phyloP scores from a whole-genome alignment of 768 basidiomycete species.

The Astraeus odoratus region DNA sequence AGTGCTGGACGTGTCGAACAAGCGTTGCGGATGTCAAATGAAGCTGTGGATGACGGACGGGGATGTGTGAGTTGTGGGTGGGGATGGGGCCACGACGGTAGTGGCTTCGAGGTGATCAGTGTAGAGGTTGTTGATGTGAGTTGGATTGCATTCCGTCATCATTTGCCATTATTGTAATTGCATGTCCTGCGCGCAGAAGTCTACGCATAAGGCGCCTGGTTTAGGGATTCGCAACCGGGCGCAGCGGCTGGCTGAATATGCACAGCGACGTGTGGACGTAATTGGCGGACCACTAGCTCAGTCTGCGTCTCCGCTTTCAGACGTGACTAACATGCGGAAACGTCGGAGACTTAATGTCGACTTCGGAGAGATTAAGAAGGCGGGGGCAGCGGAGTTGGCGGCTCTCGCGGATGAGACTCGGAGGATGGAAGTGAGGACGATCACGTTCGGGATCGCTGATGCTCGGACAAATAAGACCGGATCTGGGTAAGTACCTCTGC shows the following conservation, averaged over 20 bases:
- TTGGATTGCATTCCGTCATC: constrained; percentile 4
- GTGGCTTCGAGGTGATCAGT: constrained; percentile 62
- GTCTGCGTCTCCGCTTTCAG: constrained; percentile 22
- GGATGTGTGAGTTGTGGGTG: constrained; percentile 61
- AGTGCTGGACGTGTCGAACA: constrained; percentile 23
- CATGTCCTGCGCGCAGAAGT: constrained; percentile 31
- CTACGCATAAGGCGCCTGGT: constrained; percentile 46
- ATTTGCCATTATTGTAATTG: constrained; percentile 3
- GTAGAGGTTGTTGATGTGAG: constrained; percentile 61
- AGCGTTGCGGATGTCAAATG: constrained; percentile 24
- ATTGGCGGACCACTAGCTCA: constrained; percentile 21
- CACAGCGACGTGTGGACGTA: constrained; percentile 49
- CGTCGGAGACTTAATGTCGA: constrained; percentile 18
- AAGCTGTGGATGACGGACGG: constrained; percentile 51
- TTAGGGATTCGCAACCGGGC: constrained; percentile 53
- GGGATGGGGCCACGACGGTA: constrained; percentile 77
- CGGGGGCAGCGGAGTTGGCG: constrained; percentile 15
- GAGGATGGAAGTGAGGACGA: constrained; percentile 37
- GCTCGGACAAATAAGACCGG: constrained; percentile 28
- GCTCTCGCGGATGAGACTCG: constrained; percentile 32
- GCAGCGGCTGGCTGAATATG: constrained; percentile 64
- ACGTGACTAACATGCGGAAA: constrained; percentile 32
- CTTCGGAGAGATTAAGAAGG: constrained; percentile 16
- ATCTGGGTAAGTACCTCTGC: constrained; percentile 34
- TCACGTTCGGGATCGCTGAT: constrained; percentile 39